A percentile compares a stretch with the other conserved stretches of the same genome.
Evolutionary conservation across 2,329 filamentous ascomycete species (phyloP).

Genomic region (Corniculantispora saksenae): DNA sequence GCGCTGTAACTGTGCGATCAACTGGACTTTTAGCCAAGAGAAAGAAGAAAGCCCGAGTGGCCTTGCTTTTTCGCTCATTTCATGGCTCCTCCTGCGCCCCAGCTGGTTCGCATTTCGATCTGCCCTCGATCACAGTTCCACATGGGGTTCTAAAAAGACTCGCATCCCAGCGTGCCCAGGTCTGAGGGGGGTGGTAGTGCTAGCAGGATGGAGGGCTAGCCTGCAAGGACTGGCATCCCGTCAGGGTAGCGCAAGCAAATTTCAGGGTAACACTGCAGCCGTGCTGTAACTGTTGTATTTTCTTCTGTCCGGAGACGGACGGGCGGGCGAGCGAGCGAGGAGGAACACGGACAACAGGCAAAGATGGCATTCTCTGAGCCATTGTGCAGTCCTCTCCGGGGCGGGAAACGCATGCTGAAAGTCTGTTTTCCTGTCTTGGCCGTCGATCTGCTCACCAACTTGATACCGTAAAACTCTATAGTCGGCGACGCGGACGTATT

Average conservation of each 20-base stretch:
- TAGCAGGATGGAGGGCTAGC: neutral
- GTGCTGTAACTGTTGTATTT: neutral
- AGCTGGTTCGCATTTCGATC: slow-evolving; percentile 14
- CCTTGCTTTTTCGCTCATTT: neutral
- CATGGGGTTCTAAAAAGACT: slow-evolving; percentile 7
- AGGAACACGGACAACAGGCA: neutral
- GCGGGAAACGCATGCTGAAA: neutral
- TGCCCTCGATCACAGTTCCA: slow-evolving; percentile 15
- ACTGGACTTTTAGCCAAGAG: neutral
- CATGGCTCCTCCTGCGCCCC: neutral
- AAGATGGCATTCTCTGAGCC: neutral
- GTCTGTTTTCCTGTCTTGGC: neutral
- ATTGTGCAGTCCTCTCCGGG: neutral
- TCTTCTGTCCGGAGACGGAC: neutral
- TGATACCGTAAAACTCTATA: neutral
- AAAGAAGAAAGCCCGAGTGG: neutral
- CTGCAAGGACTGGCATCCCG: slow-evolving; percentile 6
- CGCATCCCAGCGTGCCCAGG: slow-evolving; percentile 7
- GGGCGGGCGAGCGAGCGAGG: no score
- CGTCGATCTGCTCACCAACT: slow-evolving; percentile 8
- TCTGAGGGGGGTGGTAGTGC: neutral
- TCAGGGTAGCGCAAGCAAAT: slow-evolving; percentile 11
- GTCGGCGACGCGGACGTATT: neutral
- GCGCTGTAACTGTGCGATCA: neutral
- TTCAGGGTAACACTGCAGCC: neutral